Evolutionary conservation across 805 yeast genomes (phyloP).

Genomic region (Starmerella asiatica): DNA sequence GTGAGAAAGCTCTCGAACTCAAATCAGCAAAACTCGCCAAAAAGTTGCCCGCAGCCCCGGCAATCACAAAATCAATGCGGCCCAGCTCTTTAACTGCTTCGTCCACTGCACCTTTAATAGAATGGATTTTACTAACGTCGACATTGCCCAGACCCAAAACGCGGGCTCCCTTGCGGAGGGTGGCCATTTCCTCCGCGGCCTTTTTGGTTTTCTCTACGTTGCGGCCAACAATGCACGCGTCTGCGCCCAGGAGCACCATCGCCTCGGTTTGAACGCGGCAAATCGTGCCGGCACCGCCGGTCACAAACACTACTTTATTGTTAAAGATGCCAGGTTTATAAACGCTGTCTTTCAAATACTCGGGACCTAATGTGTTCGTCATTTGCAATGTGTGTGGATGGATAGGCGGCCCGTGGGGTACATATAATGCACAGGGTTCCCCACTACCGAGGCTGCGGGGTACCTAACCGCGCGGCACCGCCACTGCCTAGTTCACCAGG

Average conservation of each 20-base stretch:
- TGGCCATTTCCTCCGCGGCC: conserved; percentile 55
- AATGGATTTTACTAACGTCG: conserved; percentile 62
- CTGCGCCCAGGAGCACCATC: conserved; percentile 66
- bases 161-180: conserved; percentile 43
- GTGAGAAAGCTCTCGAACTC: conserved; percentile 74
- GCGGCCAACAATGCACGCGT: conserved; percentile 78
- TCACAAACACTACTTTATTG: conserved; percentile 77
- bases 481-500: no score
- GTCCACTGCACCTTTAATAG: conserved; percentile 51
- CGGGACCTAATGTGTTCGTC: conserved; percentile 22
- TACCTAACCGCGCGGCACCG: no score
- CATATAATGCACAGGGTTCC: no score
- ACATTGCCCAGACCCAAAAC: conserved; percentile 60
- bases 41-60: conserved; percentile 96
- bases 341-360: conserved; percentile 21
- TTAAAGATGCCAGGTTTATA: conserved; percentile 52
- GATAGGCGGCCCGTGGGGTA: not conserved
- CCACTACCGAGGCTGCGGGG: no score
- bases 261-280: conserved; percentile 86
- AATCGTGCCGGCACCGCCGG: conserved; percentile 96
- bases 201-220: conserved; percentile 47
- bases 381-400: conserved; percentile 5
- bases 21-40: conserved; percentile 64
- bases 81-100: conserved; percentile 57
- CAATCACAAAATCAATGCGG: conserved; percentile 70